A percentile compares a stretch with the other conserved stretches of the same genome.
phyloP scores from a whole-genome alignment of 2,329 filamentous ascomycete genomes.

The Penicillium expansum region DNA sequence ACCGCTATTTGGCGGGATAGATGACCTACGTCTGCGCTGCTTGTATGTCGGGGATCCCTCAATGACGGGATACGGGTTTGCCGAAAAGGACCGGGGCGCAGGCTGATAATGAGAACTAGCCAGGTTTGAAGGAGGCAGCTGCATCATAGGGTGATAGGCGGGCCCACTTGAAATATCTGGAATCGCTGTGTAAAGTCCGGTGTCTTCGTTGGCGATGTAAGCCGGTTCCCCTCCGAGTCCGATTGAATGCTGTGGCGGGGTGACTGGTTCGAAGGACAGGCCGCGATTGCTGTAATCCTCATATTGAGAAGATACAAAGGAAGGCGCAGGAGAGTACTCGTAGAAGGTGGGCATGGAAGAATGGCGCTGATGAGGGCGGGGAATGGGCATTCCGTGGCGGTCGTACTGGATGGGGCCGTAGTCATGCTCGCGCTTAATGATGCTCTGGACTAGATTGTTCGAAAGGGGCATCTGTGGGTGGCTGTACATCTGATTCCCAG shows the following conservation, averaged over 20 bases:
- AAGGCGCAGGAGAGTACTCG: constrained; percentile 96
- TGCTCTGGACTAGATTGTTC: constrained; percentile 65
- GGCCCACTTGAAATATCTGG: constrained; percentile 76
- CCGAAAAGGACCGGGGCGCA: constrained; percentile 63
- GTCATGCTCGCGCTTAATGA: constrained; percentile 85
- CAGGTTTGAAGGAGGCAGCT: constrained; percentile 81
- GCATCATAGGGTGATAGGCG: constrained; percentile 82
- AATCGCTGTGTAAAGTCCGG: constrained; percentile 90
- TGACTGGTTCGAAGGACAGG: constrained; percentile 94
- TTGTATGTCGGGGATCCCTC: constrained; percentile 99
- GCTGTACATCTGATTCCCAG: constrained; percentile 67
- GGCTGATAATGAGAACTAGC: constrained; percentile 76
- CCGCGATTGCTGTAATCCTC: constrained; percentile 97
- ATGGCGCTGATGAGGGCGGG: constrained; percentile 83
- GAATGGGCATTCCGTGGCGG: constrained; percentile 82
- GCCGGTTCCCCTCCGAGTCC: constrained; percentile 82
- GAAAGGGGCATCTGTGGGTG: constrained; percentile 62
- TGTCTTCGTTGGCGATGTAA: constrained; percentile 98
- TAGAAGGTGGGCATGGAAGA: constrained; percentile 98
- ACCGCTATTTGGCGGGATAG: constrained; percentile 77
- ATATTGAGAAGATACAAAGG: constrained; percentile 97
- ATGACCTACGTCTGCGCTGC: constrained; percentile 89
- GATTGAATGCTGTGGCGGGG: constrained; percentile 85
- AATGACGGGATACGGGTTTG: constrained; percentile 89
- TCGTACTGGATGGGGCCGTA: constrained; percentile 82